Base-by-base conservation (phyloP, 169 alveolate genomes). In the Plasmodium malariae region DNA sequence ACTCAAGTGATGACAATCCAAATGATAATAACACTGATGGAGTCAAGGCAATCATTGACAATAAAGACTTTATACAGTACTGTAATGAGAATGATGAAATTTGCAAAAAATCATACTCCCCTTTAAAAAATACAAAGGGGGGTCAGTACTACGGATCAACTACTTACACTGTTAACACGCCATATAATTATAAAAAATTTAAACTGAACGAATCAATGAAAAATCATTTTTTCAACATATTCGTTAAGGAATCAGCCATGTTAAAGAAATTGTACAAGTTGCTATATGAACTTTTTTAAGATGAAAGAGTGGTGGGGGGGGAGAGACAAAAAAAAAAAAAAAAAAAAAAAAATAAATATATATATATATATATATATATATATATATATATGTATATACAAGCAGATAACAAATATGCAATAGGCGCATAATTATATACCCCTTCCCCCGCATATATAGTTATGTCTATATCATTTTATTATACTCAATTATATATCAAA, bases 141-240 rank as follows among this genome's bases (percentile, higher is more conserved):
- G n/a, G n/a, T n/a, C n/a, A n/a, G n/a, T n/a, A n/a, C n/a, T n/a
- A n/a, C n/a, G n/a, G n/a, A n/a, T n/a, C n/a, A n/a, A n/a, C n/a
- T n/a, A n/a, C n/a, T n/a, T 12, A 54, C 26, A 45, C 14, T 1
- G 7, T 3, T 21, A 26, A 60, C n/a, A 30, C 12, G 4, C 40
- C 24, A 32, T 28, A 45, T 0, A 43, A 21, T 28, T 21, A 62
- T n/a, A 78, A 60, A 48, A 62, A 63, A 28, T 78, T 78, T 60
- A 83, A 40, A 45, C 24, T 83, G 7, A 32, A 65, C 32, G 73
- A 83, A 34, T 51, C 80, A 2, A 67, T 83, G 91, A 83, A 83
- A 57, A 67, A 67, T 32, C 83, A 67, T 12, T 83, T 83, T 17
- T 83, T 67, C 19, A 67, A 67, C 72, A 67, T 21, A 1, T 83